Base-by-base conservation (phyloP, 768 basidiomycete species). In the Tricholoma flavovirens region DNA sequence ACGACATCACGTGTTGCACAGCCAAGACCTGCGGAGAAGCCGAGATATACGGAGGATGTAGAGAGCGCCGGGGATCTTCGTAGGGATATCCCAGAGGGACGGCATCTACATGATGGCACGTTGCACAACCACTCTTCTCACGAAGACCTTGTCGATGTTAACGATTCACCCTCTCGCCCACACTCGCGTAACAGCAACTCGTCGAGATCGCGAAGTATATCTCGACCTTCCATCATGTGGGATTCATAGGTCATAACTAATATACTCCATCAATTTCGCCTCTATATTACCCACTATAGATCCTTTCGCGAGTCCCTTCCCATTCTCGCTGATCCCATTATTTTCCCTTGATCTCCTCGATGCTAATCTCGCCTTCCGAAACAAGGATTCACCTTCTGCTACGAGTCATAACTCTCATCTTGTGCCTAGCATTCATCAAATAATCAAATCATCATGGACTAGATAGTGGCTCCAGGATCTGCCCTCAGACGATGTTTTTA, bases 11-110 rank as follows among this genome's bases (percentile, higher is more conserved):
- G 64, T 14, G 45, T 65, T 46, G 63, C 69, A 19, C 61, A 64
- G 19, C 56, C 67, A 43, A 49, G 46, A 49, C 52, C 52, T 15
- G 70, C 77, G 4, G 83, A 84, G 60, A 85, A 84, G 64, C 64
- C 66, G 36, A 71, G 72, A 12, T 66, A 72, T 57, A 67, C 66
- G 17, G 68, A 67, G 2, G 76, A 75, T 48, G 57, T 73, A 32
- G 71, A 73, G 30, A 66, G 70, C 57, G 62, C 61, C 49, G 73
- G 69, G 24, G 65, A 64, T 32, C 56, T 60, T 5, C 51, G 56
- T 43, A 51, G 53, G 15, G 65, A 59, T 30, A 51, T 55, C 22
- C 26, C 15, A 21, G 51, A 51, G 21, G 56, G 54, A 21, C 5
- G 24, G 9, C 54, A 52, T 36, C 53, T 55, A 14, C 53, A 45